phyloP scores from a whole-genome alignment of 2,329 filamentous ascomycete genomes.

The Trichoderma lentiforme region DNA sequence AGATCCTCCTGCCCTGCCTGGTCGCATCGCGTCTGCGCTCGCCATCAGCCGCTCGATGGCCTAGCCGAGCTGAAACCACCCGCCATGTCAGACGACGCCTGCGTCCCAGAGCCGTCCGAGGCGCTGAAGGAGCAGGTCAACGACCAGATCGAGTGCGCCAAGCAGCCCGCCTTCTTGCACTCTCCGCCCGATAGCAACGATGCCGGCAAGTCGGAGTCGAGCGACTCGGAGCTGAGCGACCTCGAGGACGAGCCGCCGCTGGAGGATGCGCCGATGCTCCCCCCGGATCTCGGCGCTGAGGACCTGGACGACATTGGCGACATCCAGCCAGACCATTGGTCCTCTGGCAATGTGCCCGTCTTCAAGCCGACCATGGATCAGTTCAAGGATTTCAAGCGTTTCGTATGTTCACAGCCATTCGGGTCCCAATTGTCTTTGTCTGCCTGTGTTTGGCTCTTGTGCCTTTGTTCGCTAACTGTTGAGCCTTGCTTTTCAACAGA shows the following conservation, averaged over 20 bases:
- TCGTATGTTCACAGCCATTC: conserved; percentile 54
- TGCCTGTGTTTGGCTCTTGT: neutral
- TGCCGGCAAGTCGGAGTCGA: conserved; percentile 55
- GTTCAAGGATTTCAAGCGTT: conserved; percentile 89
- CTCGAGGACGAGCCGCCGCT: conserved; percentile 54
- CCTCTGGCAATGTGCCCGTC: conserved; percentile 86
- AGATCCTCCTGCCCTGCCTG: neutral
- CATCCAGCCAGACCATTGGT: conserved; percentile 82
- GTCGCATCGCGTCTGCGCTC: conserved; percentile 18
- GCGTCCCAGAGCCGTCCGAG: conserved; percentile 40
- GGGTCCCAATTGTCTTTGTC: neutral
- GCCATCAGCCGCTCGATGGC: conserved; percentile 30
- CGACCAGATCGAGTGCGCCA: conserved; percentile 35
- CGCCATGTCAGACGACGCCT: conserved; percentile 56
- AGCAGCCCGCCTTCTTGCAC: conserved; percentile 49
- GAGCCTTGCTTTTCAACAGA: conserved; percentile 39
- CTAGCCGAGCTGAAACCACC: conserved; percentile 35
- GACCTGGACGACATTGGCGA: conserved; percentile 65
- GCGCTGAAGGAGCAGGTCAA: conserved; percentile 26
- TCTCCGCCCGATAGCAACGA: conserved; percentile 64
- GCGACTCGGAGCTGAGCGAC: conserved; percentile 65
- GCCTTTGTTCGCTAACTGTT: conserved; percentile 27
- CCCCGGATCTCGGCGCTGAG: conserved; percentile 26
- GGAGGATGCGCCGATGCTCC: conserved; percentile 30
- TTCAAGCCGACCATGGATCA: conserved; percentile 95